A percentile compares a stretch with the other conserved stretches of the same genome.
phyloP scores from a whole-genome alignment of 2,329 filamentous ascomycete species.

The Microsporum ferrugineum region DNA sequence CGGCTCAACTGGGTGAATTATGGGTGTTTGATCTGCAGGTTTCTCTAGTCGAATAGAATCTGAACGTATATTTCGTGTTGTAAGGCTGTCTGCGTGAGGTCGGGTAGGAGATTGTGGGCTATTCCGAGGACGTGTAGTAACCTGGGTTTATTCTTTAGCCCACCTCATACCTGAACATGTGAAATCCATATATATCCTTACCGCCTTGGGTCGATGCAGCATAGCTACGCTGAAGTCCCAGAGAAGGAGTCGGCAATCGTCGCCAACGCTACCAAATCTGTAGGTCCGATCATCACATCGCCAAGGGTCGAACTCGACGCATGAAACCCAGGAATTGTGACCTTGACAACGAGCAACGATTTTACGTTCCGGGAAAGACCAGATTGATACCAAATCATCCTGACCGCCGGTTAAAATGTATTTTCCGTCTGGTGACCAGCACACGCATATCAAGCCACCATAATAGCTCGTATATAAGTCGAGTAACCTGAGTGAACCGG shows the following conservation, averaged over 20 bases:
- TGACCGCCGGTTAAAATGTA: constrained; percentile 93
- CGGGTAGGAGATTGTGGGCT: constrained; percentile 41
- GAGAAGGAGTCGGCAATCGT: constrained; percentile 77
- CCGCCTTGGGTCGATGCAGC: constrained; percentile 79
- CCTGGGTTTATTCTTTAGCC: constrained; percentile 22
- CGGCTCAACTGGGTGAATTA: constrained; percentile 75
- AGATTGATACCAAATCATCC: constrained; percentile 92
- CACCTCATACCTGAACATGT: background rate
- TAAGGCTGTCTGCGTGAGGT: constrained; percentile 45
- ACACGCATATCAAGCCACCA: constrained; percentile 81
- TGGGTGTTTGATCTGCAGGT: constrained; percentile 43
- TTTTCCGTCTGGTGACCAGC: constrained; percentile 94
- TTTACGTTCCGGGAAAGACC: constrained; percentile 71
- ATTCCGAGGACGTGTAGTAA: constrained; percentile 29
- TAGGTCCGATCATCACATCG: constrained; percentile 92
- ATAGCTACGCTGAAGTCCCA: constrained; percentile 99
- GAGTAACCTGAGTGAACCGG: constrained; percentile 51
- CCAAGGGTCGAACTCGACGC: constrained; percentile 93
- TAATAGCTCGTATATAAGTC: constrained; percentile 88
- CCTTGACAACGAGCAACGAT: constrained; percentile 89
- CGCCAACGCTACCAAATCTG: constrained; percentile 88
- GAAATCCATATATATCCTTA: constrained; percentile 37
- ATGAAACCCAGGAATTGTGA: constrained; percentile 90
- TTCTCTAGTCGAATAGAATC: constrained; percentile 54
- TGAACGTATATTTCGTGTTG: constrained; percentile 49